Evolutionary conservation across 1,284 basidiomycete species (phyloP), one percentile per base, ranked within the genome.

Genomic region (Phlebopus sp.): DNA sequence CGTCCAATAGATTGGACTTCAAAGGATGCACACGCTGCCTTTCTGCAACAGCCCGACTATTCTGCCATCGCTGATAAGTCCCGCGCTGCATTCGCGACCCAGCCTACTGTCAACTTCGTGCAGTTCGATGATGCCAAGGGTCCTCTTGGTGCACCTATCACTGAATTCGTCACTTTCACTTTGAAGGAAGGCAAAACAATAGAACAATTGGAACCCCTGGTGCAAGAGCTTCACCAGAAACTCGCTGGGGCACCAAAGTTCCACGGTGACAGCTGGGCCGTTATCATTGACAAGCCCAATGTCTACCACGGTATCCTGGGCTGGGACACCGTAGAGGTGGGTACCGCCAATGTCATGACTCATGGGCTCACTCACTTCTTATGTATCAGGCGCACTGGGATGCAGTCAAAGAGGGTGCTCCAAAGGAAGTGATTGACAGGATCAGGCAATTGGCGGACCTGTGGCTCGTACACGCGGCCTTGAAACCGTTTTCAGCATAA

Each of bases 141-240:
- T 10, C 43, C 59, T 6, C 50, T 65, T 18, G 41, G 49, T 1
- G 67, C 63, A 37, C 60, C 67, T 5, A 53, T 63, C 46, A 65
- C 63, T 2, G 63, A 65, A 55, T 65, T 65, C 39, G 67, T 65
- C 31, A 68, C 65, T 14, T 64, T 65, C 40, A 53, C 60, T n/a
- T 29, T 65, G 32, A 66, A 68, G 34, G 43, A 56, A 31, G 62
- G 50, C 38, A 43, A 55, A 0, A 40, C 21, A 10, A 48, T 65
- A 10, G 37, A 29, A 19, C 18, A 61, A 35, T 42, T 69, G 15
- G 37, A 52, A 18, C 49, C 51, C 5, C 44, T 69, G 50, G 60
- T 67, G 4, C 27, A 49, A 4, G 47, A 62, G 21, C 46, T 65
- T 34, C 54, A 67, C 34, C 3, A 39, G 23, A 37, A 38, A 37